A percentile compares a stretch with the other conserved stretches of the same genome.
Conservation (phyloP, 768 basidiomycete genomes). For the Paxillus involutus region DNA sequence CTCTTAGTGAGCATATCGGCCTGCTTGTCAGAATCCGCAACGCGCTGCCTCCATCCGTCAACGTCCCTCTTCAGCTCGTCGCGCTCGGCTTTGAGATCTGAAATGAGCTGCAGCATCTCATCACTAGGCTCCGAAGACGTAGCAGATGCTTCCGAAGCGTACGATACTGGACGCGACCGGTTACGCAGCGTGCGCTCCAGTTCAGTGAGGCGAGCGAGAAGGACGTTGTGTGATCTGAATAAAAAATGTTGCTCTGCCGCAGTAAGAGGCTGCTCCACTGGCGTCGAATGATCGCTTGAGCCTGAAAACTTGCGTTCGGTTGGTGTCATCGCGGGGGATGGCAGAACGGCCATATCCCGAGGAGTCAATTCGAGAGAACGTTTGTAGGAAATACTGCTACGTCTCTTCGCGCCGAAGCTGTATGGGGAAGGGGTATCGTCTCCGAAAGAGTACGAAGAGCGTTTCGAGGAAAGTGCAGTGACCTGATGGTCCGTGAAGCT, state of each 20-base stretch:
- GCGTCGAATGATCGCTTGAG: conserved; percentile 18
- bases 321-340: conserved; percentile 77
- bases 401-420: conserved; percentile 38
- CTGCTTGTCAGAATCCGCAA: conserved; percentile 74
- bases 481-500: conserved; percentile 5
- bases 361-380: conserved; percentile 38
- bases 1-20: conserved; percentile 61
- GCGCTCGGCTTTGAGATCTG: conserved; percentile 83
- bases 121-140: conserved; percentile 56
- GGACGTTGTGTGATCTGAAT: conserved; percentile 79
- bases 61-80: conserved; percentile 89
- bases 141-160: conserved; percentile 43
- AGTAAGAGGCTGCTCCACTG: conserved; percentile 52
- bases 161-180: conserved; percentile 50
- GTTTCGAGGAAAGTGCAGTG: conserved; percentile 17
- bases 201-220: conserved; percentile 79
- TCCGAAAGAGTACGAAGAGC: conserved; percentile 25
- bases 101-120: conserved; percentile 74
- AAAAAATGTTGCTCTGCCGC: conserved; percentile 83
- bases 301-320: conserved; percentile 46
- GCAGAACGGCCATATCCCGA: conserved; percentile 48
- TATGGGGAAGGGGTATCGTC: conserved; percentile 25
- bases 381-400: conserved; percentile 80
- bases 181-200: conserved; percentile 65
- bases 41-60: conserved; percentile 81